Percentiles rank a stretch among this genome's conserved stretches.
Evolutionary conservation across 2,329 filamentous ascomycete genomes (phyloP).

Genomic region (Geosmithia flava): DNA sequence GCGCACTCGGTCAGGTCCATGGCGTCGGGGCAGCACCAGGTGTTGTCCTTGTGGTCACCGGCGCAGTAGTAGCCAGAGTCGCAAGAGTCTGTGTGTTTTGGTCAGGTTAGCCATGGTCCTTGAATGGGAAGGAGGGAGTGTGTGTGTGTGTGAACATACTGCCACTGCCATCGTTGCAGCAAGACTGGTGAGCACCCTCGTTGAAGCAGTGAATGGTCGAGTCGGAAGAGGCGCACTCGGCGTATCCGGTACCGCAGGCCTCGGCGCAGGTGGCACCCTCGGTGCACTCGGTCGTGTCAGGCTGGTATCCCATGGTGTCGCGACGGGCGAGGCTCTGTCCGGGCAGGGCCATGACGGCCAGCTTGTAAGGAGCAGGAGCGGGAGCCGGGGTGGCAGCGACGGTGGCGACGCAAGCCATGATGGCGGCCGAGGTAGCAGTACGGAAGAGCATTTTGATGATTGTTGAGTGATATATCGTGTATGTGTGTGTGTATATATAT

Average conservation of each 20-base stretch:
- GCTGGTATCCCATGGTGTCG: slow-evolving; percentile 34
- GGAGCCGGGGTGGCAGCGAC: slow-evolving; percentile 11
- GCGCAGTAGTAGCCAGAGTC: slow-evolving; percentile 50
- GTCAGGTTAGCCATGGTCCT: neutral
- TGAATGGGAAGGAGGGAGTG: neutral
- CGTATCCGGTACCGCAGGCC: slow-evolving; percentile 38
- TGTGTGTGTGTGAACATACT: slow-evolving; percentile 26
- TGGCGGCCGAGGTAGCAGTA: slow-evolving; percentile 16
- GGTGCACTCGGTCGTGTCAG: slow-evolving; percentile 33
- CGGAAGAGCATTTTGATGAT: slow-evolving; percentile 21
- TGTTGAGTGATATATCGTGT: slow-evolving; percentile 6
- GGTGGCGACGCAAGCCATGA: slow-evolving; percentile 20
- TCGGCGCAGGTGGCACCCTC: slow-evolving; percentile 38
- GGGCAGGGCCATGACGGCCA: slow-evolving; percentile 21
- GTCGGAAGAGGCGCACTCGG: slow-evolving; percentile 36
- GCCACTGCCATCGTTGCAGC: slow-evolving; percentile 44
- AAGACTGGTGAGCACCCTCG: slow-evolving; percentile 34
- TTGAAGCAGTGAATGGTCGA: slow-evolving; percentile 46
- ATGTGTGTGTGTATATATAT: neutral
- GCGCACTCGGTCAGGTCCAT: slow-evolving; percentile 43
- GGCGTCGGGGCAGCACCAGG: slow-evolving; percentile 48
- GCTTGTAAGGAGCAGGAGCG: slow-evolving; percentile 20
- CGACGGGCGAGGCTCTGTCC: slow-evolving; percentile 30
- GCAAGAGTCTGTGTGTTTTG: slow-evolving; percentile 40
- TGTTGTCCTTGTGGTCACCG: slow-evolving; percentile 33